Evolutionary conservation across 1,284 basidiomycete genomes (phyloP), one percentile per base, ranked within the genome.

Genomic region (Papiliotrema flavescens): DNA sequence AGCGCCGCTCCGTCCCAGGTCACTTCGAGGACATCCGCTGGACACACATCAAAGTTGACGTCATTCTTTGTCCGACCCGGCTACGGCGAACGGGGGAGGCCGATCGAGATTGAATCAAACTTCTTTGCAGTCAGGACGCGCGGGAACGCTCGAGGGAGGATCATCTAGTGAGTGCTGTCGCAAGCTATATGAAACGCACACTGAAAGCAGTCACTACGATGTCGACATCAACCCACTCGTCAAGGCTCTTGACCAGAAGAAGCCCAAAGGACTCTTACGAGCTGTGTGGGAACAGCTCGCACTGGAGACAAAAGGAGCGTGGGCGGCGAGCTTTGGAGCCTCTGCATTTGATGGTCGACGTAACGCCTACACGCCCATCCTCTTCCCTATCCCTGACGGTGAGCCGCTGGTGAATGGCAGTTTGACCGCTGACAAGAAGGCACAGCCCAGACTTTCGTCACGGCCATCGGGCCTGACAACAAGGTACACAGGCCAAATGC

Each of bases 181-280:
- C 23, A 14, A 23, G n/a, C n/a, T n/a, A n/a, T 15, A 32, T 17
- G 11, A 4, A 15, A 9, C 42, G 35, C 19, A 34, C 14, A 6
- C 13, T n/a, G 8, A 15, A n/a, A 11, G 1, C 45, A 72, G 68
- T 59, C 74, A 76, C 55, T 76, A 74, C 51, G 71, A 76, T 49
- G 65, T 76, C 11, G 67, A 69, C 40, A 74, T 76, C 52, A 57
- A 71, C 39, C 74, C 74, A 3, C 61, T 71, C 34, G 62, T 67
- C 39, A 63, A 63, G 46, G 56, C 58, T 15, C 49, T 57, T 36
- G 66, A 62, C 45, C 63, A 66, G 34, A 74, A 72, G 57, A 71
- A 71, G 57, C 71, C 73, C 24, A 67, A 68, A 53, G 57, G 56
- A 7, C 67, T 75, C n/a, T 55, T 71, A 1, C 62, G 66, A 47